Conservation (phyloP, 129 eudicot genomes). For the Pittosporum tobira region DNA sequence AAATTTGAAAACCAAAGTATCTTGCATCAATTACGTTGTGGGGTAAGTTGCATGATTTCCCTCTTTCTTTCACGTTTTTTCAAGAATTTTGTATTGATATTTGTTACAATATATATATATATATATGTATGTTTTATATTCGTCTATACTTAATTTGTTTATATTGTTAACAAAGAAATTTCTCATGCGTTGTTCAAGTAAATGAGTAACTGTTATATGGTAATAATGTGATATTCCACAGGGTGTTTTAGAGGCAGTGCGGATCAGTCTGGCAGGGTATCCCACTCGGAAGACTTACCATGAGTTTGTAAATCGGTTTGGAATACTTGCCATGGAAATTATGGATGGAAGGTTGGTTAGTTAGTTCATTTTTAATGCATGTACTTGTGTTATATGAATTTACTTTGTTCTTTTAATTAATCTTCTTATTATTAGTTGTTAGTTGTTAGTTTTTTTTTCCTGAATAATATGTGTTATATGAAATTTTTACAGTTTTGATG, state of each 20-base stretch:
- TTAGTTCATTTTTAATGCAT: not conserved
- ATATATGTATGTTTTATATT: no score
- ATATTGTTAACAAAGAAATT: not conserved
- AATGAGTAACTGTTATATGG: not conserved
- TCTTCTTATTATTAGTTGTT: no score
- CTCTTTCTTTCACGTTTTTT: not conserved
- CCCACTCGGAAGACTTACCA: constrained; percentile 89
- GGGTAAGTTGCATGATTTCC: constrained; percentile 54
- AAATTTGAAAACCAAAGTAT: constrained; percentile 77
- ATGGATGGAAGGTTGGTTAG: constrained; percentile 62
- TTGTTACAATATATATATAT: no score
- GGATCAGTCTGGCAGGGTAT: constrained; percentile 95
- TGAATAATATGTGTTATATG: not conserved
- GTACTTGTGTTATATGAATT: not conserved
- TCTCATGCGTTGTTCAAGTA: not conserved
- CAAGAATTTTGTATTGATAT: not conserved
- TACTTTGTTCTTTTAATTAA: not conserved
- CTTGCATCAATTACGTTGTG: constrained; percentile 93
- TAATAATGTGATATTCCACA: constrained; percentile 30
- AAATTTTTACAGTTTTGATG: constrained; percentile 60
- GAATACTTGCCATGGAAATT: constrained; percentile 66
- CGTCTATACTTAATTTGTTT: no score
- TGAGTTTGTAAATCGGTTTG: constrained; percentile 91
- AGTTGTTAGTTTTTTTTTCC: not conserved
- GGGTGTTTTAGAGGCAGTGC: constrained; percentile 98